phyloP scores from a whole-genome alignment of 345 rosid genomes.

The Arabidopsis suecica region DNA sequence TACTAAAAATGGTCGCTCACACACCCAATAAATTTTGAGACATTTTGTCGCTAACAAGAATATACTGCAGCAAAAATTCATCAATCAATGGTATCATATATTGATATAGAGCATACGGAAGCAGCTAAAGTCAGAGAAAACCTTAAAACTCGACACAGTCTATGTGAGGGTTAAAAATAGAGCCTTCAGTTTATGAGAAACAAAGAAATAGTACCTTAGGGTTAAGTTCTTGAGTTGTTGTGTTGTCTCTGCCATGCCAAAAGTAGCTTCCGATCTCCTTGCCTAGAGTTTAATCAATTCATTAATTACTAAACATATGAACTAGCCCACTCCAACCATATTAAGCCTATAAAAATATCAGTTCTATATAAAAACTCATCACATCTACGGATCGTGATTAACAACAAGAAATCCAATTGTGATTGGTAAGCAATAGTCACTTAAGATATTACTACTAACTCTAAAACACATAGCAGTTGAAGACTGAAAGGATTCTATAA shows the following conservation, averaged over 20 bases:
- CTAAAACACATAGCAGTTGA: conserved; percentile 20
- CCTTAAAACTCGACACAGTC: not conserved
- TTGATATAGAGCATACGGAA: conserved; percentile 15
- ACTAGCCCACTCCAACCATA: conserved; percentile 4
- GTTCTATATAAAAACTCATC: not conserved
- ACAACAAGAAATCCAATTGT: conserved; percentile 24
- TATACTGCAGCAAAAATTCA: conserved; percentile 3
- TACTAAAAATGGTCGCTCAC: not conserved
- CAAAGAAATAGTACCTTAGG: conserved; percentile 69
- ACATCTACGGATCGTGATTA: not conserved
- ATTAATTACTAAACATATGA: conserved; percentile 7
- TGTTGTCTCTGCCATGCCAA: conserved; percentile 95
- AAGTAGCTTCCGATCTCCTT: conserved; percentile 76
- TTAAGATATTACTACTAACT: not conserved
- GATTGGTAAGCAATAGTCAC: conserved; percentile 14
- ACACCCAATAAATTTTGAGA: not conserved
- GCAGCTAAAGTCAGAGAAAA: conserved; percentile 13
- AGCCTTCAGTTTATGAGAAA: conserved; percentile 22
- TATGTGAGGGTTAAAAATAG: not conserved
- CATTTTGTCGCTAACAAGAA: not conserved
- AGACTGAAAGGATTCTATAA: not conserved
- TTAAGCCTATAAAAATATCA: conserved; percentile 7
- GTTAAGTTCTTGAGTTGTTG: conserved; percentile 75
- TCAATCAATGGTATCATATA: not conserved
- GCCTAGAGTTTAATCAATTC: conserved; percentile 52